Base-by-base conservation (phyloP, 805 yeast genomes). In the Pichia thaimueangensis region DNA sequence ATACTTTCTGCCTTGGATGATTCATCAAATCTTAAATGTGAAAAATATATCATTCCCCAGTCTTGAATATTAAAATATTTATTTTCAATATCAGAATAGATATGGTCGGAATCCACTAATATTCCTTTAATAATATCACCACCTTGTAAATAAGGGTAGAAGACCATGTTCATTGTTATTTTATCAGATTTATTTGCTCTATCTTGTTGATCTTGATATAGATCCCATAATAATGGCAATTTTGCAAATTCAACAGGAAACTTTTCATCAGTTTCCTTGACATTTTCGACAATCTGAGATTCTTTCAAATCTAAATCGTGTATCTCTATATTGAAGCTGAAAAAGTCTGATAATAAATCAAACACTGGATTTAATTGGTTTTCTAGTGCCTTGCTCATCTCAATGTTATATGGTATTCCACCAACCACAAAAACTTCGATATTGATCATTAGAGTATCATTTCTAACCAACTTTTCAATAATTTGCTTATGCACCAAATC, bases 21-120 rank as follows among this genome's bases (percentile, higher is more conserved):
- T 13, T 32, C 35, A 6, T 17, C 5, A 20, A 6, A 8, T 6
- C 13, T 6, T 8, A 41, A 13, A 39, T 56, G 58, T 2, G 57
- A 50, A 37, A 60, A 59, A 39, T 60, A 61, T 8, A 60, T 37
- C 0, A 49, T 40, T 3, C 64, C 64, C 59, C 59, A 56, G 11
- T 44, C 20, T 3, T 35, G 43, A 10, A 61, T 48, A 16, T 35
- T 31, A 10, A 53, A 23, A 35, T 43, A 43, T 2, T 52, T 48
- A 39, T 58, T 59, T 31, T 52, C 58, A 6, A 32, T 16, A 6
- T 38, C 22, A 1, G 56, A 43, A 33, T 53, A 55, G 4, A 54
- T 24, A 4, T 29, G 24, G 10, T 37, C 37, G 5, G 39, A 46
- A 30, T 54, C 55, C 19, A 57, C 47, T 2, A 19, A 30, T 29